phyloP scores from a whole-genome alignment of 1,139 yeast genomes.

The Pneumocystis sp. region DNA sequence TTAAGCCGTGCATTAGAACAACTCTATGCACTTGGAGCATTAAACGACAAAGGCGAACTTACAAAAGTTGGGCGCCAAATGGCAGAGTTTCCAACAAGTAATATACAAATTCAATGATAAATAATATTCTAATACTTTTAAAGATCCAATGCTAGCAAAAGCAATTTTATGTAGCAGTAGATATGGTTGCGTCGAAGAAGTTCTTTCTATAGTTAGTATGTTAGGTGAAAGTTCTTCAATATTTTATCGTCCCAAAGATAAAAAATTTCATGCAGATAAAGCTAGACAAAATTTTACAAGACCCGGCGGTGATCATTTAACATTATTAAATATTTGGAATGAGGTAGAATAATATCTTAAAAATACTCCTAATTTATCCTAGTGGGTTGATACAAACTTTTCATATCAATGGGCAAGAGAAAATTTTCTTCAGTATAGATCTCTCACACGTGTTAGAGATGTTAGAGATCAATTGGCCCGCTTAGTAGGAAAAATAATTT shows the following conservation, averaged over 20 bases:
- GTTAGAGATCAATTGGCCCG: conserved; percentile 56
- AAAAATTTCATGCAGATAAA: conserved; percentile 48
- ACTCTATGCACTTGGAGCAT: conserved; percentile 73
- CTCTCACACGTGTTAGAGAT: conserved; percentile 54
- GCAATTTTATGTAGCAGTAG: conserved; percentile 49
- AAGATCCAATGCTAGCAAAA: conserved; percentile 79
- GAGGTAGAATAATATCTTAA: neutral
- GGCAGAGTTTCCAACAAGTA: conserved; percentile 63
- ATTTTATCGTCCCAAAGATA: conserved; percentile 61
- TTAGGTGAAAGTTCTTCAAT: conserved; percentile 64
- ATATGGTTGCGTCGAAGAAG: conserved; percentile 46
- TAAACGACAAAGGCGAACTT: conserved; percentile 62
- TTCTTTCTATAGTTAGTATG: conserved; percentile 63
- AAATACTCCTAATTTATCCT: conserved; percentile 16
- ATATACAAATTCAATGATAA: neutral
- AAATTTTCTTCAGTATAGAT: conserved; percentile 60
- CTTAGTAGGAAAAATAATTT: neutral
- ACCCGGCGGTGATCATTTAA: conserved; percentile 63
- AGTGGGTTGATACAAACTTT: conserved; percentile 58
- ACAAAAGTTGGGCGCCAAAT: conserved; percentile 68
- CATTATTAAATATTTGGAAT: conserved; percentile 57
- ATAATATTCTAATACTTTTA: conserved; percentile 13
- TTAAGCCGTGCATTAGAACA: conserved; percentile 64
- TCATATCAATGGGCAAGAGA: conserved; percentile 81
- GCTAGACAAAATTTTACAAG: conserved; percentile 41